A percentile compares a stretch with the other conserved stretches of the same genome.
These are phyloP conservation scores for Russula ochroleuca DNA, from an alignment of 768 basidiomycete species.

Conservation along the genomic window DNA sequence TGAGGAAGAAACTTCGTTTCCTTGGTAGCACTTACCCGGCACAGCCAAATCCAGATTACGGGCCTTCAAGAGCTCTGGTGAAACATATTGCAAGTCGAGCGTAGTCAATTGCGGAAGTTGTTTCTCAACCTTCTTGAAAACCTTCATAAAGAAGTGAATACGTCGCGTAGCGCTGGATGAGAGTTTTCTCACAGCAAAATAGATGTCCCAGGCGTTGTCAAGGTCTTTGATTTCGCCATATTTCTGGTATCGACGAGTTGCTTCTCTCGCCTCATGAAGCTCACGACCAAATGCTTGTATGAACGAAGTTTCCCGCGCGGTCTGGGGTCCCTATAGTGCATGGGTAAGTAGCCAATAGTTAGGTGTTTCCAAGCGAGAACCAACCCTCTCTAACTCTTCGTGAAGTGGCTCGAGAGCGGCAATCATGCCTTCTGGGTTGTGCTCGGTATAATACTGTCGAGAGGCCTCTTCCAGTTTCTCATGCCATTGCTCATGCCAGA, in stretches of 20 bases:
- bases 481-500: conserved; percentile 99
- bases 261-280: conserved; percentile 86
- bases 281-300: conserved; percentile 91
- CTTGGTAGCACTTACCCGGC: conserved; percentile 57
- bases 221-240: conserved; percentile 86
- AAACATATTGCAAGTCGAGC: conserved; percentile 95
- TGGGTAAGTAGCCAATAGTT: conserved; percentile 6
- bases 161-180: background rate
- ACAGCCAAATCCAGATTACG: conserved; percentile 92
- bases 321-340: conserved; percentile 73
- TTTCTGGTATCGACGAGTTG: conserved; percentile 77
- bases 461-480: conserved; percentile 98
- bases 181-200: conserved; percentile 69
- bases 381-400: conserved; percentile 81
- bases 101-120: conserved; percentile 84
- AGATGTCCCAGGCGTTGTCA: conserved; percentile 98
- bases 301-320: conserved; percentile 92
- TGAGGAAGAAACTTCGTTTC: background rate
- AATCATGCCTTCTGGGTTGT: conserved; percentile 97
- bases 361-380: conserved; percentile 26
- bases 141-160: conserved; percentile 41
- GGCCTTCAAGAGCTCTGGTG: conserved; percentile 84
- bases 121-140: conserved; percentile 96
- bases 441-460: conserved; percentile 92
- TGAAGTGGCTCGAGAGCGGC: conserved; percentile 88